These are phyloP conservation scores for Neospermospora avenae DNA, from an alignment of 2,329 filamentous ascomycete species.

Conservation along the genomic window DNA sequence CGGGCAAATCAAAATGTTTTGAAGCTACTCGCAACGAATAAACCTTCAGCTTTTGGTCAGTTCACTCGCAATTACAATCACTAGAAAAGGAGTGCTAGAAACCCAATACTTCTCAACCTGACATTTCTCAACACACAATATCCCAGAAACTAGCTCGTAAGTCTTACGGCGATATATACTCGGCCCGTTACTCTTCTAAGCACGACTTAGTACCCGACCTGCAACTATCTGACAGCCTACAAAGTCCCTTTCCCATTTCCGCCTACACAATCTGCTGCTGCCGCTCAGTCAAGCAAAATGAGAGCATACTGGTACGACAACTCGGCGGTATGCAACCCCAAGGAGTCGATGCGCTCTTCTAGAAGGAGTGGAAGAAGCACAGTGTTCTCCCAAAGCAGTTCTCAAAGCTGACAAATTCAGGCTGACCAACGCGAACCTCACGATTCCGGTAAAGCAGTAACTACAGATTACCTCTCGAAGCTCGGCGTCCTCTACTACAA, in stretches of 20 bases:
- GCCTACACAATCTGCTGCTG: no score
- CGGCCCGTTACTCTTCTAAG: no score
- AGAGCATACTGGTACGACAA: slow-evolving; percentile 72
- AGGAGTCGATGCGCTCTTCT: background rate
- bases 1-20: background rate
- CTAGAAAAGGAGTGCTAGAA: no score
- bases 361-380: background rate
- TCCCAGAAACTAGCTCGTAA: background rate
- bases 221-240: background rate
- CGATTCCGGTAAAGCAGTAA: slow-evolving; percentile 73
- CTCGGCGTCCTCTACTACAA: slow-evolving; percentile 80
- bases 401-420: slow-evolving; percentile 43
- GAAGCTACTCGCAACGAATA: background rate
- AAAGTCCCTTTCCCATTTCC: no score
- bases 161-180: no score
- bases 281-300: slow-evolving; percentile 48
- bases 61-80: background rate
- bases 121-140: no score
- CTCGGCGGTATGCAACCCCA: slow-evolving; percentile 46
- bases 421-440: slow-evolving; percentile 92
- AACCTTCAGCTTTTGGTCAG: background rate
- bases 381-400: slow-evolving; percentile 4
- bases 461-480: slow-evolving; percentile 60
- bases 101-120: no score
- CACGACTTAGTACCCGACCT: background rate